Percentiles rank a stretch among this genome's conserved stretches.
Evolutionary conservation across 495 filamentous ascomycete species (phyloP).

Genomic region (Gamarada debralockiae): DNA sequence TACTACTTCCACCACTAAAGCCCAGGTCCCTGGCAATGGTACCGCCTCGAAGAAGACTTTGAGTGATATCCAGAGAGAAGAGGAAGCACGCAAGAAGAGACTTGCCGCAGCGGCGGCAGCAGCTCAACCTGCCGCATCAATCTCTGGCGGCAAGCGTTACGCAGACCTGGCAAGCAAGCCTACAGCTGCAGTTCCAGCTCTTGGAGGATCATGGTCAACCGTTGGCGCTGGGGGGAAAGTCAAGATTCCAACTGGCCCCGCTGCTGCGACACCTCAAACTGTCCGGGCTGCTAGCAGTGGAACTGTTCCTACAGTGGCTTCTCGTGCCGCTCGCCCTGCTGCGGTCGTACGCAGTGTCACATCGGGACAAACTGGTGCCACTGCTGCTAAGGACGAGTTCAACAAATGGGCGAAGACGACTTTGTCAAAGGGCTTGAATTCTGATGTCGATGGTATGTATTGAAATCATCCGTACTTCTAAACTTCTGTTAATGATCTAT

Average conservation of each 20-base stretch:
- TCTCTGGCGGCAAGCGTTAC: slow-evolving; percentile 77
- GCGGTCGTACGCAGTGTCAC: slow-evolving; percentile 20
- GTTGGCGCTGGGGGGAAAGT: slow-evolving; percentile 93
- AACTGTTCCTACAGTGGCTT: slow-evolving; percentile 31
- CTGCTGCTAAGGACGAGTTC: slow-evolving; percentile 74
- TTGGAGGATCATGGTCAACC: slow-evolving; percentile 80
- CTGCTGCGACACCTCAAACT: slow-evolving; percentile 37
- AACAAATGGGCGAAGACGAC: slow-evolving; percentile 84
- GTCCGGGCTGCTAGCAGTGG: slow-evolving; percentile 67
- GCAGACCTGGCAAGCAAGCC: slow-evolving; percentile 90
- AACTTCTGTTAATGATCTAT: slow-evolving; percentile 11
- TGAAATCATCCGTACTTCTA: background rate
- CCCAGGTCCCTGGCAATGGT: slow-evolving; percentile 34
- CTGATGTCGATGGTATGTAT: slow-evolving; percentile 54
- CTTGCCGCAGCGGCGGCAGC: slow-evolving; percentile 51
- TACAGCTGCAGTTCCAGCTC: slow-evolving; percentile 29
- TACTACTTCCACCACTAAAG: slow-evolving; percentile 61
- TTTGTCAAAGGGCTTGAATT: slow-evolving; percentile 56
- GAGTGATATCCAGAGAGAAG: slow-evolving; percentile 94
- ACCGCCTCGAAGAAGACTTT: slow-evolving; percentile 66
- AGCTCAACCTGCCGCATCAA: slow-evolving; percentile 42
- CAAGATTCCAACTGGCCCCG: slow-evolving; percentile 63
- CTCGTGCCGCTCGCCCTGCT: slow-evolving; percentile 26
- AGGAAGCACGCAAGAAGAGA: slow-evolving; percentile 82
- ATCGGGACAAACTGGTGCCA: slow-evolving; percentile 45